Conservation (phyloP, 2,329 filamentous ascomycete genomes). For the Calonectria naviculata region DNA sequence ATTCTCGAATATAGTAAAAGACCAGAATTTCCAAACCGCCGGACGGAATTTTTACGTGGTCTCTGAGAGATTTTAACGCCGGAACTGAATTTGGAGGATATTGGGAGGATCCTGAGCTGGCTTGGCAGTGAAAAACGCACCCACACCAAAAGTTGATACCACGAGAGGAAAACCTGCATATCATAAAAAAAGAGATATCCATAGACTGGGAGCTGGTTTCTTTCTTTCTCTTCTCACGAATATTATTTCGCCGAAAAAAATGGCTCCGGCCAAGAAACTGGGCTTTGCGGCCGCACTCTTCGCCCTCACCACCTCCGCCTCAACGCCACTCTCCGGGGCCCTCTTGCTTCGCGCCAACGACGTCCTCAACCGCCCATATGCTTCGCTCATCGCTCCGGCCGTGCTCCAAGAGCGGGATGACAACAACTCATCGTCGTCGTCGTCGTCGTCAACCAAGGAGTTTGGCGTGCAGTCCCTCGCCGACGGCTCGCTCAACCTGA, state of each 20-base stretch:
- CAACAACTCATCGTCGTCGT: no score
- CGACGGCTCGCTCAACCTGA: slow-evolving; percentile 62
- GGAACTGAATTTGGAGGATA: neutral
- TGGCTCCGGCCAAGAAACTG: slow-evolving; percentile 34
- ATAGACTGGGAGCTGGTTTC: neutral
- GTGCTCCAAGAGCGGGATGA: slow-evolving; percentile 22
- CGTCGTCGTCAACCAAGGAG: slow-evolving; percentile 23
- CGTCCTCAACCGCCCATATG: slow-evolving; percentile 44
- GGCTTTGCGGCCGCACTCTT: slow-evolving; percentile 33
- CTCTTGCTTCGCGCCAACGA: slow-evolving; percentile 42
- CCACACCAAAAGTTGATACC: neutral
- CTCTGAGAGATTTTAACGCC: neutral
- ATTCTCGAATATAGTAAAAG: slow-evolving; percentile 15
- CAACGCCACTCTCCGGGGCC: slow-evolving; percentile 20
- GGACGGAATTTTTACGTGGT: slow-evolving; percentile 9
- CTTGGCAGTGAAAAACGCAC: neutral
- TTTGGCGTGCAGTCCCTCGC: slow-evolving; percentile 49
- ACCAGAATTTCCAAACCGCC: neutral
- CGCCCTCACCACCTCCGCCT: slow-evolving; percentile 32
- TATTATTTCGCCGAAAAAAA: slow-evolving; percentile 13
- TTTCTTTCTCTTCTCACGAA: neutral
- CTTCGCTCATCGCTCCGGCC: slow-evolving; percentile 29
- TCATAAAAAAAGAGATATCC: neutral
- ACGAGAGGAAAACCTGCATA: neutral
- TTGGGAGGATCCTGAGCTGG: neutral